Percentiles rank a stretch among this genome's conserved stretches.
These are phyloP conservation scores for Lactarius tabidus DNA, from an alignment of 768 basidiomycete genomes.

Conservation along the genomic window DNA sequence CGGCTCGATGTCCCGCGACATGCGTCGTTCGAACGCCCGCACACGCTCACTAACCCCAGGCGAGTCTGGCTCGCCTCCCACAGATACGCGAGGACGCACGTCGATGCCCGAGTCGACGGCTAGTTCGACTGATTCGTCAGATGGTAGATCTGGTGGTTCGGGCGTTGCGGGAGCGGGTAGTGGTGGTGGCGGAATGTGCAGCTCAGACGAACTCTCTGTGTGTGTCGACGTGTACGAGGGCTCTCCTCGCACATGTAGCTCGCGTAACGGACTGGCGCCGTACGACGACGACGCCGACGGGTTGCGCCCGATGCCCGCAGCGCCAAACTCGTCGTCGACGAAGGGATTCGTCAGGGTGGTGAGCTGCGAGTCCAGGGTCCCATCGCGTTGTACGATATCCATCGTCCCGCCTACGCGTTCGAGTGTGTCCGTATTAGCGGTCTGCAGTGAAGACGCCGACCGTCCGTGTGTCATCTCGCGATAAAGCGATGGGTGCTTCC, in stretches of 20 bases:
- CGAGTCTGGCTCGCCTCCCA: neutral
- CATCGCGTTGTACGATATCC: slow-evolving; percentile 59
- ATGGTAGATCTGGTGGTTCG: neutral
- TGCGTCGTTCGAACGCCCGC: slow-evolving; percentile 52
- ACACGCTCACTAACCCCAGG: slow-evolving; percentile 48
- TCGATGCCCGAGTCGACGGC: neutral
- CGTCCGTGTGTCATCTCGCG: slow-evolving; percentile 32
- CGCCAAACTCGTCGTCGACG: slow-evolving; percentile 14
- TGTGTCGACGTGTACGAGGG: slow-evolving; percentile 8
- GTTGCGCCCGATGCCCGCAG: neutral
- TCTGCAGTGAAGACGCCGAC: slow-evolving; percentile 48
- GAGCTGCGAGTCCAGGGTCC: slow-evolving; percentile 20
- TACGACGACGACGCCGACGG: neutral
- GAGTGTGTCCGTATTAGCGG: slow-evolving; percentile 65
- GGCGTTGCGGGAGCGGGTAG: neutral
- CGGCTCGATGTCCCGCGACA: slow-evolving; percentile 44
- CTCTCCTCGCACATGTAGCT: slow-evolving; percentile 11
- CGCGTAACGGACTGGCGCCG: neutral
- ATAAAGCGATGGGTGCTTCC: slow-evolving; percentile 25
- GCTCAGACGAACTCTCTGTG: slow-evolving; percentile 5
- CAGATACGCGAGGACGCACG: slow-evolving; percentile 7
- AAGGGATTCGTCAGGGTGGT: neutral
- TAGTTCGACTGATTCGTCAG: neutral
- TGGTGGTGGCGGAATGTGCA: neutral
- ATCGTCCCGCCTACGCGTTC: slow-evolving; percentile 62